Evolutionary conservation across 2,329 filamentous ascomycete genomes (phyloP).

Genomic region (Pseudogymnoascus sp.): DNA sequence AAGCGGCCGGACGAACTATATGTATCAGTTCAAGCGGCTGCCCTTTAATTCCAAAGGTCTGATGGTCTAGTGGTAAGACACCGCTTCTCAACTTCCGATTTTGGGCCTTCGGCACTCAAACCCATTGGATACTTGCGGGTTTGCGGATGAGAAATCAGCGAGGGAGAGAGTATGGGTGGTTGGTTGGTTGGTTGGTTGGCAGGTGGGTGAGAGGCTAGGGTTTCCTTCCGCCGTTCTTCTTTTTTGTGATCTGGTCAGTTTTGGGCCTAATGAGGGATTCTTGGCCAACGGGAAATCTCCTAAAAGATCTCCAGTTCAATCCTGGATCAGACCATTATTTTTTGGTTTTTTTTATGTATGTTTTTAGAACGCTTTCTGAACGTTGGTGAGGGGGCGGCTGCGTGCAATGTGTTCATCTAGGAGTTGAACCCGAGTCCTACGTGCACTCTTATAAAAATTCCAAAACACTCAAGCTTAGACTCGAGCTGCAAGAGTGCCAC

Average conservation of each 20-base stretch:
- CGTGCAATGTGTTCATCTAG: not conserved
- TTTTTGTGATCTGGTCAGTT: no score
- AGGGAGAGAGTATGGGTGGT: no score
- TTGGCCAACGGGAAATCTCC: no score
- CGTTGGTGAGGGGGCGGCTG: not conserved
- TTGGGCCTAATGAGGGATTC: no score
- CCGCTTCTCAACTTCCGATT: slow-evolving; percentile 8
- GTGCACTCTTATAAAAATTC: not conserved
- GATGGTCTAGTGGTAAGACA: not conserved
- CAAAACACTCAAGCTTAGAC: not conserved
- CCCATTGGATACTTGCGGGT: not conserved
- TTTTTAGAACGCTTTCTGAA: not conserved
- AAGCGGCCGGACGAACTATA: not conserved
- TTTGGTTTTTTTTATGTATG: not conserved
- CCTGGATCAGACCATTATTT: slow-evolving; percentile 6
- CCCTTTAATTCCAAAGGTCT: not conserved
- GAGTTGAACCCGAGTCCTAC: not conserved
- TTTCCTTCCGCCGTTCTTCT: no score
- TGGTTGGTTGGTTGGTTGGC: no score
- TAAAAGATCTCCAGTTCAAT: not conserved
- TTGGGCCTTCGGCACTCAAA: not conserved
- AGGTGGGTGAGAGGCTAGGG: no score
- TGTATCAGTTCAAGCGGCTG: not conserved
- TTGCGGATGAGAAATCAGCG: not conserved
- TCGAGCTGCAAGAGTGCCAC: not conserved